Conservation (phyloP, 805 yeast genomes). For the Myxozyma mucilagina region DNA sequence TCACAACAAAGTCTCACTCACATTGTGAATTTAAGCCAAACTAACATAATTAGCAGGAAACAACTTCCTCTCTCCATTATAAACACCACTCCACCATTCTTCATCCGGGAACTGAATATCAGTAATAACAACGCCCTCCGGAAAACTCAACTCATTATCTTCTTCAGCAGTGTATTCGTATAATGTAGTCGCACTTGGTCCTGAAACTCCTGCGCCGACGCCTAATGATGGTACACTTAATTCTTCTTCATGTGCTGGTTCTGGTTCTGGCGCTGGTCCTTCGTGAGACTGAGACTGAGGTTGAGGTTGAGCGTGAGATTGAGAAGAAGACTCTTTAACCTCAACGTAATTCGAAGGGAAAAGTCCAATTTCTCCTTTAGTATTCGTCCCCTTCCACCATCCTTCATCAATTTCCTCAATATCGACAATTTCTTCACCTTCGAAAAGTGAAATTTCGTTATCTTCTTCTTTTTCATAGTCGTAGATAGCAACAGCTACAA, state of each 20-base stretch:
- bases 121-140: slow-evolving; percentile 76
- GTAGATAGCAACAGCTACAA: slow-evolving; percentile 75
- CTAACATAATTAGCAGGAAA: slow-evolving; percentile 89
- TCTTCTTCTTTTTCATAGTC: slow-evolving; percentile 76
- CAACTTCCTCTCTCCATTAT: slow-evolving; percentile 74
- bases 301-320: slow-evolving; percentile 27
- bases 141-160: slow-evolving; percentile 84
- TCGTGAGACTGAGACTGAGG: slow-evolving; percentile 20
- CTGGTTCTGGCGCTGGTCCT: slow-evolving; percentile 23
- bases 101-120: slow-evolving; percentile 88
- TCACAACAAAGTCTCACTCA: too few relatives aligned
- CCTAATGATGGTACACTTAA: slow-evolving; percentile 32
- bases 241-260: slow-evolving; percentile 31
- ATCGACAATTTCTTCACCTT: slow-evolving; percentile 65
- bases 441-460: slow-evolving; percentile 66
- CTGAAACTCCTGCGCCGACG: slow-evolving; percentile 24
- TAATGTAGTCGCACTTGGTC: slow-evolving; percentile 60
- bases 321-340: slow-evolving; percentile 39
- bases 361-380: slow-evolving; percentile 69
- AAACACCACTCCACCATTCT: slow-evolving; percentile 95
- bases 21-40: slow-evolving; percentile 11
- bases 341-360: slow-evolving; percentile 90
- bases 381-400: slow-evolving; percentile 88
- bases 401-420: slow-evolving; percentile 72
- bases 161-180: slow-evolving; percentile 88